These are phyloP conservation scores for Stromatinia cepivora DNA, from an alignment of 2,329 filamentous ascomycete genomes.

Conservation along the genomic window DNA sequence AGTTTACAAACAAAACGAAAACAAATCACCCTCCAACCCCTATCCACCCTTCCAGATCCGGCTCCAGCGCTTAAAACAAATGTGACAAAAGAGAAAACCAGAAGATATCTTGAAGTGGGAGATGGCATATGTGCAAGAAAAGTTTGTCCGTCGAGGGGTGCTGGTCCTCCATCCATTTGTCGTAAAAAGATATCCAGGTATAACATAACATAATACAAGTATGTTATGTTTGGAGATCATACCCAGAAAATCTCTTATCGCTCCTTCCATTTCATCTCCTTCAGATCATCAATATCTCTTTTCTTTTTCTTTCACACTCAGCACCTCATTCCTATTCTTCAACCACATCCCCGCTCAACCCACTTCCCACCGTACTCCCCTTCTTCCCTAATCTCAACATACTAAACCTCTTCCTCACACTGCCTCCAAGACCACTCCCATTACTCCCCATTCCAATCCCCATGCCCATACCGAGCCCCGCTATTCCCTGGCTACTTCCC, in stretches of 20 bases:
- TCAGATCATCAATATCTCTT: background rate
- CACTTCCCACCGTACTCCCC: constrained; percentile 40
- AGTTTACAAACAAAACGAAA: background rate
- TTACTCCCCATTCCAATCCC: constrained; percentile 29
- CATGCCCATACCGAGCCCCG: constrained; percentile 14
- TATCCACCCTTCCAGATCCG: constrained; percentile 1
- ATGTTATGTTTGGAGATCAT: constrained; percentile 6
- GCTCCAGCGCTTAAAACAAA: background rate
- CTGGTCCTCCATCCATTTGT: background rate
- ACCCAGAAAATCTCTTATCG: constrained; percentile 11
- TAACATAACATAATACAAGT: background rate
- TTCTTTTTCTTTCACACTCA: too few relatives aligned
- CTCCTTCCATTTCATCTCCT: background rate
- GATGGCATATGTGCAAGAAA: constrained; percentile 17
- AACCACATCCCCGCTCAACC: constrained; percentile 35
- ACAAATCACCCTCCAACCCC: background rate
- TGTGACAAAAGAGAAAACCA: constrained; percentile 11
- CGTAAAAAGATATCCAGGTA: constrained; percentile 5
- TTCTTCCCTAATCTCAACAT: constrained; percentile 42
- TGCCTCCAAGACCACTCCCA: constrained; percentile 35
- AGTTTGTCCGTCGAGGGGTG: background rate
- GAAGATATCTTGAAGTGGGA: background rate
- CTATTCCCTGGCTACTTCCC: constrained; percentile 13
- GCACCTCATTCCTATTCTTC: constrained; percentile 13
- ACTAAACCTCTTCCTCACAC: constrained; percentile 40